Evolutionary conservation across 78 protist genomes (phyloP).

Genomic region (Polysphondylium violaceum): DNA sequence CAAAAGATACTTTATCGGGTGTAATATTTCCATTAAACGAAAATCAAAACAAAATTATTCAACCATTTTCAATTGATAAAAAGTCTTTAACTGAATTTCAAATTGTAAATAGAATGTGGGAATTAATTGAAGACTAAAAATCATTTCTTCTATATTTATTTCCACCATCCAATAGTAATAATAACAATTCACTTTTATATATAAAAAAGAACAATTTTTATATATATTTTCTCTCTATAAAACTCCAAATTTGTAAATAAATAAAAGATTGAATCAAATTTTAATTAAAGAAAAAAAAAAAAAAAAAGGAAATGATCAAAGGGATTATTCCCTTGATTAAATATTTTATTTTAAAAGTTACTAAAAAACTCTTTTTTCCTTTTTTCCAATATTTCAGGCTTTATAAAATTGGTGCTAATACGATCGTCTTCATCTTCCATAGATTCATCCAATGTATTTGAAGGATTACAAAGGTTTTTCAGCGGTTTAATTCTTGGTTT

Average conservation of each 20-base stretch:
- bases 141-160: too few species aligned
- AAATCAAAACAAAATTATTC: neutral
- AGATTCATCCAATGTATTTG: neutral
- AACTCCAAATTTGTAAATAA: too few species aligned
- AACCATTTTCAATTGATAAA: conserved; percentile 14
- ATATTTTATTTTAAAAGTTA: conserved; percentile 15
- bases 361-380: conserved; percentile 53
- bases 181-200: too few species aligned
- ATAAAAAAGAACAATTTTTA: neutral
- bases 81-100: neutral
- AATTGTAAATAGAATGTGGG: conserved; percentile 18
- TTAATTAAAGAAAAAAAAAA: neutral
- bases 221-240: too few species aligned
- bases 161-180: too few species aligned
- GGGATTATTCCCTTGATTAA: neutral
- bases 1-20: neutral
- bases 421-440: conserved; percentile 25
- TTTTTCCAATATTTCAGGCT: conserved; percentile 33
- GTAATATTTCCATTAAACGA: neutral
- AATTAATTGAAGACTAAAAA: neutral
- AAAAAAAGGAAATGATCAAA: neutral
- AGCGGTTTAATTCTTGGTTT: conserved; percentile 17
- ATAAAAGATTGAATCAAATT: neutral
- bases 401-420: neutral
- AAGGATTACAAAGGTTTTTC: conserved; percentile 6